Evolutionary conservation across 2,329 filamentous ascomycete genomes (phyloP).

Genomic region (Tolypocladium sp.): DNA sequence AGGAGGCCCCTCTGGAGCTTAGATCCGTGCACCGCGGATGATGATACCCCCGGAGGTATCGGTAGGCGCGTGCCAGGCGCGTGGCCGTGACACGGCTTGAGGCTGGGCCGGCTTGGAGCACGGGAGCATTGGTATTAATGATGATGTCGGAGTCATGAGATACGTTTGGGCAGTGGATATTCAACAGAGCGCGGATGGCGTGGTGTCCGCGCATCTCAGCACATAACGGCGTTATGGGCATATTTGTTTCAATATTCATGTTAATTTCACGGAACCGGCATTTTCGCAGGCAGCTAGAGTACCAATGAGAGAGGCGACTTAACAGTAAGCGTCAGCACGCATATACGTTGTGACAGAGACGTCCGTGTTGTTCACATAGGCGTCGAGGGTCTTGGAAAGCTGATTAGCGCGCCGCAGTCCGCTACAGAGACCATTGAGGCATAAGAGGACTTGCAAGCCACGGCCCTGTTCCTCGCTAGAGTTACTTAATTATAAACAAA

Average conservation of each 20-base stretch:
- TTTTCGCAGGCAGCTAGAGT: not conserved
- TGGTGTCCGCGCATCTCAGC: not conserved
- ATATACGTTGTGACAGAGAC: not conserved
- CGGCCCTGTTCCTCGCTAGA: too few species aligned
- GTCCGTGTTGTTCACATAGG: not conserved
- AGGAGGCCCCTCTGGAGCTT: not conserved
- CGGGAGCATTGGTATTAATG: not conserved
- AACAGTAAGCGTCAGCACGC: not conserved
- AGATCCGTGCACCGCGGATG: not conserved
- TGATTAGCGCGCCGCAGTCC: not conserved
- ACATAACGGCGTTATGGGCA: not conserved
- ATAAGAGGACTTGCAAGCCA: not conserved
- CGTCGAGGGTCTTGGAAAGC: not conserved
- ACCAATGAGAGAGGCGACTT: not conserved
- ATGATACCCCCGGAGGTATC: conserved; percentile 6
- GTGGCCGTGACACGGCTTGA: not conserved
- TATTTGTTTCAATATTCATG: not conserved
- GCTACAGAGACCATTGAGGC: not conserved
- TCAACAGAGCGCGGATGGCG: not conserved
- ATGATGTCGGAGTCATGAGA: not conserved
- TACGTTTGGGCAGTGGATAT: not conserved
- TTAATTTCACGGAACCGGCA: not conserved
- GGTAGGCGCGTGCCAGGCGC: not conserved
- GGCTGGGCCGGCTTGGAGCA: not conserved
- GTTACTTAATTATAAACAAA: not conserved